Base-by-base conservation (phyloP, 2,329 filamentous ascomycete genomes). In the Remersonia thermophila region DNA sequence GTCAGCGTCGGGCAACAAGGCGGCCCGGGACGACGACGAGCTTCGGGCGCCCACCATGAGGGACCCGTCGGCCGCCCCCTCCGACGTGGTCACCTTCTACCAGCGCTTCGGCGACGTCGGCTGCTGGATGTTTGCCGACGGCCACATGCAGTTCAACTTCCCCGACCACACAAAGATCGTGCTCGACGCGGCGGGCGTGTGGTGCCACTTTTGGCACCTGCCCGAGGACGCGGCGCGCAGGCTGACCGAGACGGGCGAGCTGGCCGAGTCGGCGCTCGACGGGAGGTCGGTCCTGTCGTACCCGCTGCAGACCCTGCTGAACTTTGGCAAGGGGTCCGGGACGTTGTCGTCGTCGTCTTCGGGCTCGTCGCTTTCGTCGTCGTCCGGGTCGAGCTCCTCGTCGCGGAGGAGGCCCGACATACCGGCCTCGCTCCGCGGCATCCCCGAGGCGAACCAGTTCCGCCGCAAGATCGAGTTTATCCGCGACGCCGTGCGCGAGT, bases 141-240 rank as follows among this genome's bases (percentile, higher is more conserved):
- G 83, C 2, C 81, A 83, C 49, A 68, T 87, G 46, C 82, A 83
- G 65, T 83, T 89, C 59, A 89, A 91, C 60, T 91, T 91, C 56
- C 83, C 83, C 2, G 83, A 91, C 48, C 83, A 91, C 55, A 89
- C 83, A 40, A 91, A 91, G 59, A 72, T 91, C 37, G 79, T 89
- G 10, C 62, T 91, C 17, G 83, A 84, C 39, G 63, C 78, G 1
- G 73, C 80, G 20, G 83, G 80, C n/a, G 74, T 70, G 1, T 80
- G 77, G 67, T 80, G 81, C 47, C 80, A 83, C 53, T 84, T 86
- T 53, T 82, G 82, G 61, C 79, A 83, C 50, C 71, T 87, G 14
- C 74, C 80, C 0, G 63, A 74, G n/a, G 73, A 80, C 40, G 82
- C 81, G 1, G 76, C 80, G 3, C 65, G 73, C 45, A 69, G 75